These are phyloP conservation scores for Mayamaea pseudoterrestris DNA, from an alignment of 108 stramenopile species.

Conservation along the genomic window DNA sequence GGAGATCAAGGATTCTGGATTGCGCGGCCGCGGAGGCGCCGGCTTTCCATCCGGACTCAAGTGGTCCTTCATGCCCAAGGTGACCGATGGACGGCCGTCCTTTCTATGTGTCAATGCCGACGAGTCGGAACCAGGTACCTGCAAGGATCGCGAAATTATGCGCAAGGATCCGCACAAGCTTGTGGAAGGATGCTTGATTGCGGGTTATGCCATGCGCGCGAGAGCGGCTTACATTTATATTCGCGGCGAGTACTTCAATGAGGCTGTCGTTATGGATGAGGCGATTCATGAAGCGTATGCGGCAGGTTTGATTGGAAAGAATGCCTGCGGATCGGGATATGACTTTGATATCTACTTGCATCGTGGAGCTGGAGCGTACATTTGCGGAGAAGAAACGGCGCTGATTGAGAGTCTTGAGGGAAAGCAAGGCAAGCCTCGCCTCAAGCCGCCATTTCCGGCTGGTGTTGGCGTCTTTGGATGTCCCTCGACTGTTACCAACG, in stretches of 20 bases:
- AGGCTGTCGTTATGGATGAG: constrained; percentile 97
- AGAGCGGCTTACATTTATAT: constrained; percentile 99
- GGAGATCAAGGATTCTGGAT: constrained; percentile 98
- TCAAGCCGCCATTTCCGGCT: constrained; percentile 99
- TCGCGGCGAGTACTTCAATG: constrained; percentile 99
- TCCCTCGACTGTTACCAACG: constrained; percentile 99
- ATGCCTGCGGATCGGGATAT: constrained; percentile 96
- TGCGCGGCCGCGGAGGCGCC: constrained; percentile 98
- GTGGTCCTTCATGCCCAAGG: constrained; percentile 99
- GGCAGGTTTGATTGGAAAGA: constrained; percentile 92
- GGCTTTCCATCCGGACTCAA: constrained; percentile 98
- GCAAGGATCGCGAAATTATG: constrained; percentile 99
- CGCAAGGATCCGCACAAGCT: constrained; percentile 99
- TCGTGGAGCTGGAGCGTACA: constrained; percentile 99
- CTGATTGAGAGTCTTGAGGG: constrained; percentile 97
- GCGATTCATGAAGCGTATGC: constrained; percentile 99
- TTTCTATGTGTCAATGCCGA: constrained; percentile 99
- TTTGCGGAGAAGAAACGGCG: constrained; percentile 99
- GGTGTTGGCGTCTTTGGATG: constrained; percentile 98
- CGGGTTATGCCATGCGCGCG: constrained; percentile 99
- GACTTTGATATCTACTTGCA: constrained; percentile 99
- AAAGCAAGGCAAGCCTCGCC: constrained; percentile 91
- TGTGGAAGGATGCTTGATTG: constrained; percentile 96
- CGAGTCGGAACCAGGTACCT: constrained; percentile 99
- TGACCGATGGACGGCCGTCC: constrained; percentile 93